Evolutionary conservation across 805 yeast genomes (phyloP), one percentile per base, ranked within the genome.

Genomic region (Torulaspora microellipsoides): DNA sequence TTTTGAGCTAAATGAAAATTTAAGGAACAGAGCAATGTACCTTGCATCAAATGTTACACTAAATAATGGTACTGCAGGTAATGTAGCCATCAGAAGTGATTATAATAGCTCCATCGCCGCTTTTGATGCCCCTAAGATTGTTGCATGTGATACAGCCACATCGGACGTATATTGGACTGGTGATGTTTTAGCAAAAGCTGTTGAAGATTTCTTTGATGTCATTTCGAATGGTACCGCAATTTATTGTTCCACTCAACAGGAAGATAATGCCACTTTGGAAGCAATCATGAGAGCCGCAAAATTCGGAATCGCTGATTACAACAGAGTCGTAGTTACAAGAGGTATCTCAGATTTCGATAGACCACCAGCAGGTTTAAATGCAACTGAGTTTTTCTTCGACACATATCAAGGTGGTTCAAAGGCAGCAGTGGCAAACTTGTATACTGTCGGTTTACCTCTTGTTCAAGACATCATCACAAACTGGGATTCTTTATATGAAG

Each of bases 201-300:
- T 78, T 56, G 59, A 70, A 20, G 68, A 69, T 59, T 74, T 66
- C 55, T 70, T 82, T 29, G 48, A 52, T 12, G 51, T 78, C 49
- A 60, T 79, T 58, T 74, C 84, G 51, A 80, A 81, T 55, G 80
- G 80, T 42, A 70, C 80, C 31, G 83, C 77, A 23, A 64, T 62
- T 11, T 80, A 78, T 67, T 77, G 83, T 60, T 58, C 80, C 34
- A 73, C 83, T 35, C 83, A 81, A 42, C 84, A 80, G 61, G 86
- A 81, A 61, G 86, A 81, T 58, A 76, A 78, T 57, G 85, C 85
- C 13, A 68, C 81, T 12, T 71, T 80, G 55, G 84, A 80, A 59
- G 77, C 78, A 8, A 61, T 80, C 44, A 53, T 77, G 36, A 73
- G 86, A 67, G 71, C 74, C 55, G 76, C 75, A 47, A 67, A 66